Percentiles rank a stretch among this genome's conserved stretches.
phyloP scores from a whole-genome alignment of 2,329 filamentous ascomycete species.

The Exserohilum turcica region DNA sequence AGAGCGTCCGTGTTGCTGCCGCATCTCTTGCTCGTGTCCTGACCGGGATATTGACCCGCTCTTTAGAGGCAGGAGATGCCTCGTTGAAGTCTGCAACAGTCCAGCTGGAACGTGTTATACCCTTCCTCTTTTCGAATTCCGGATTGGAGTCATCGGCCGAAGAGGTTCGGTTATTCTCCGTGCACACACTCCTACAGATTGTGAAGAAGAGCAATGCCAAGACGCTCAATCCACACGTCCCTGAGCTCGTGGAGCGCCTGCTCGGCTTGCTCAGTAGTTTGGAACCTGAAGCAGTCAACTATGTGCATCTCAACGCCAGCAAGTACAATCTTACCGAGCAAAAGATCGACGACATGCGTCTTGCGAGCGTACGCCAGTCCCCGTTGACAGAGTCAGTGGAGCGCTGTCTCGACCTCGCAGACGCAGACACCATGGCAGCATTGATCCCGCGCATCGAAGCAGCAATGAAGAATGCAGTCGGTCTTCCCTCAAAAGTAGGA shows the following conservation, averaged over 20 bases:
- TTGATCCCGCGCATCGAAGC: constrained; percentile 74
- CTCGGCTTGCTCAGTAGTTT: constrained; percentile 83
- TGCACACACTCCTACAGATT: constrained; percentile 81
- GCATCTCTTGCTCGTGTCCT: constrained; percentile 81
- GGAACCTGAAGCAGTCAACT: constrained; percentile 88
- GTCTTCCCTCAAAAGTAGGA: constrained; percentile 91
- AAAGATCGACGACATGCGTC: constrained; percentile 85
- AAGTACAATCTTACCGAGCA: constrained; percentile 85
- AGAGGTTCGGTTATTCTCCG: constrained; percentile 82
- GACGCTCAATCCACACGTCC: constrained; percentile 77
- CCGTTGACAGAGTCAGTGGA: constrained; percentile 94
- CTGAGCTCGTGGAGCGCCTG: constrained; percentile 79
- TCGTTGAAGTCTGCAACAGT: constrained; percentile 69
- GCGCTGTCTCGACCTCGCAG: constrained; percentile 81
- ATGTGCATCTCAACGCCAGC: constrained; percentile 84
- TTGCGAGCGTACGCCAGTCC: constrained; percentile 79
- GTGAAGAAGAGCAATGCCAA: constrained; percentile 84
- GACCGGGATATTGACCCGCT: constrained; percentile 82
- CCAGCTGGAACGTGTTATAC: constrained; percentile 85
- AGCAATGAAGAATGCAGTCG: constrained; percentile 83
- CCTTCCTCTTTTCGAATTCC: constrained; percentile 86
- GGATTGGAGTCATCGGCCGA: constrained; percentile 87
- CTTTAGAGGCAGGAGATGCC: constrained; percentile 77
- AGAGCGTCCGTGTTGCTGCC: constrained; percentile 80
- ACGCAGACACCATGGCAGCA: constrained; percentile 75